Base-by-base conservation (phyloP, 352 stramenopile species). In the Phytophthora rubi region DNA sequence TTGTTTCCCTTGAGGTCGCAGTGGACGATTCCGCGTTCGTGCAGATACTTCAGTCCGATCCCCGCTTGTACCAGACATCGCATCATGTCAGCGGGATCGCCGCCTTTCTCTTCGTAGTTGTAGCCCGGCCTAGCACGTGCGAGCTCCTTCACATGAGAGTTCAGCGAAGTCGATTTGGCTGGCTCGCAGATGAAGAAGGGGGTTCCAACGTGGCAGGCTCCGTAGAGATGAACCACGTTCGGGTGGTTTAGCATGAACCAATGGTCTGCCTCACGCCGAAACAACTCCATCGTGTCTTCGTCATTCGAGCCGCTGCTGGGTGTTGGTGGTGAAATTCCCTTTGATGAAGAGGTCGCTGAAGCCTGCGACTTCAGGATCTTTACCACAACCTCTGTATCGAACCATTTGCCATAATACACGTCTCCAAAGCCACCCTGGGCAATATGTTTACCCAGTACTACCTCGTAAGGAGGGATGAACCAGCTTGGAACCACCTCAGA, bases 1-100 rank as follows among this genome's bases (percentile, higher is more conserved):
- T 69, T 79, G 32, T 79, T 75, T 2, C 60, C 51, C 30, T 80
- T 83, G 12, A 83, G 18, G 44, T 83, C 72, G 33, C 65, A 73
- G 28, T 83, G 76, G 23, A 83, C 1, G 3, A 16, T 1, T 16
- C 35, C 35, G 3, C 35, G 35, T 12, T 62, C 44, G 10, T 83
- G 76, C 5, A 83, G 49, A 23, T 80, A 81, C 33, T 74, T 67
- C 1, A 83, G 45, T 0, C 76, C 76, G 6, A 81, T 58, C 0
- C 73, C 70, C 9, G 58, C 66, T 4, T 76, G 48, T 6, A 57
- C 5, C 21, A 79, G 63, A 37, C 47, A 59, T 15, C 51, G 53
- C 72, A 71, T 76, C 7, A 70, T 62, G n/a, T 76, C 56, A 16
- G 68, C 54, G 4, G 45, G 30, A n/a, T 44, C 12, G 35, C 10